Evolutionary conservation across 2,329 filamentous ascomycete species (phyloP).

Genomic region (Fusarium zealandicum): DNA sequence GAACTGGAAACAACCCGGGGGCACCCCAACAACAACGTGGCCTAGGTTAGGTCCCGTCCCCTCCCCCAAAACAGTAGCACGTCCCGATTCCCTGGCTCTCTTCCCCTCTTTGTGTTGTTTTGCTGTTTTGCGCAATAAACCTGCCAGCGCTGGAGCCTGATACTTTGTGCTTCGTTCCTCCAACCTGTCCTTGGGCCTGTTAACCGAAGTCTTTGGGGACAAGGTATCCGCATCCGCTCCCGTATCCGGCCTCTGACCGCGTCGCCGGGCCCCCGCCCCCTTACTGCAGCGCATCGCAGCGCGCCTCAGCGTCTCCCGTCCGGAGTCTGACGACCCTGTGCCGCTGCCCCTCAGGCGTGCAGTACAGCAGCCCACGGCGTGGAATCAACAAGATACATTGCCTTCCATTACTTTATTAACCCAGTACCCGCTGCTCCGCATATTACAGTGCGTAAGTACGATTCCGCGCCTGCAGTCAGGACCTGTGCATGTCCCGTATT

Average conservation of each 20-base stretch:
- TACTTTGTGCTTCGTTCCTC: slow-evolving; percentile 26
- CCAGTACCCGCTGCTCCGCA: slow-evolving; percentile 4
- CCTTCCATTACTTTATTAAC: too few relatives aligned
- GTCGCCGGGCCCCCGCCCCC: slow-evolving; percentile 10
- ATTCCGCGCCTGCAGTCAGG: slow-evolving; percentile 5
- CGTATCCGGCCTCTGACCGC: slow-evolving; percentile 23
- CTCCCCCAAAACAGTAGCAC: slow-evolving; percentile 29
- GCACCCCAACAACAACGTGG: slow-evolving; percentile 18
- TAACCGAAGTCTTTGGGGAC: slow-evolving; percentile 4
- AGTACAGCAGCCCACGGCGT: slow-evolving; percentile 8
- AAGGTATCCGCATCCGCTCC: not conserved
- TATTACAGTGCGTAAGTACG: slow-evolving; percentile 12
- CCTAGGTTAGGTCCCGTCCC: too few relatives aligned
- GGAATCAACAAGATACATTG: slow-evolving; percentile 11
- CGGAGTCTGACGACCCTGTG: slow-evolving; percentile 22
- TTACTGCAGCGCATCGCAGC: slow-evolving; percentile 17
- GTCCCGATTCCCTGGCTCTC: slow-evolving; percentile 28
- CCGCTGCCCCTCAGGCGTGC: slow-evolving; percentile 26
- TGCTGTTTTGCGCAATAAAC: slow-evolving; percentile 27
- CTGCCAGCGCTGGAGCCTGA: slow-evolving; percentile 16
- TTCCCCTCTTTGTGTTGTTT: slow-evolving; percentile 25
- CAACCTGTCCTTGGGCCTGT: not conserved
- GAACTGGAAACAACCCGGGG: slow-evolving; percentile 30
- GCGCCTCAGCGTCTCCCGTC: slow-evolving; percentile 18
- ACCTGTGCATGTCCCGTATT: slow-evolving; percentile 6